Evolutionary conservation across 176 grass and related monocot species (phyloP), one percentile per base, ranked within the genome.

Genomic region (Zizania latifolia): DNA sequence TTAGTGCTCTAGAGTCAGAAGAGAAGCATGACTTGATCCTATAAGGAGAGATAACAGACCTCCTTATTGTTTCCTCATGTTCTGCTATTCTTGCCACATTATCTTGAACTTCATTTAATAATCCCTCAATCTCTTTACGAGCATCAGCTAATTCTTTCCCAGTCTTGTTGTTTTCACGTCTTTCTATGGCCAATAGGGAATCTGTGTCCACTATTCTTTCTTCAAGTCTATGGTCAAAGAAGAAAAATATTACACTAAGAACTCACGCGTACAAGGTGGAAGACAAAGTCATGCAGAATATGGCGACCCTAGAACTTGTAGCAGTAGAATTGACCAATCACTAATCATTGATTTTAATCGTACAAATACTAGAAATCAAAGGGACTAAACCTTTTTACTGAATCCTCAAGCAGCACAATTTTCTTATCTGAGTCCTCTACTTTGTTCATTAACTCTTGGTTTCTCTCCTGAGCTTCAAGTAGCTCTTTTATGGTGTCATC

Each of bases 181-280:
- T 93, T 85, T 93, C 90, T 70, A 78, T 56, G 73, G 54, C 86
- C 86, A 88, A 62, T 48, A 79, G 46, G 68, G 83, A 89, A 66
- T 86, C 80, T 74, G 77, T 44, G 32, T 81, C 43, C 21, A 76
- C 60, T 46, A 75, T 88, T 68, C 33, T 83, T 79, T 92, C 86
- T 86, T 86, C 75, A 13, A 88, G 59, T 78, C 90, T 92, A 87
- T 59, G 56, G n/a, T 43, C 41, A 88, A 78, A 79, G 13, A 83
- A 83, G 26, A 83, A n/a, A 88, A 83, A 63, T 51, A 72, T 68
- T 67, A 73, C 13, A 53, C 37, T 74, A 59, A 55, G 39, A 70
- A 75, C 24, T 61, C n/a, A 46, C 73, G 32, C 39, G 41, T 33
- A 29, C 30, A 70, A 30, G 3, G 29, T 26, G n/a, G 12, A 22